A percentile compares a stretch with the other conserved stretches of the same genome.
phyloP scores from a whole-genome alignment of 106 monocot genomes.

The Gastrodia elata region DNA sequence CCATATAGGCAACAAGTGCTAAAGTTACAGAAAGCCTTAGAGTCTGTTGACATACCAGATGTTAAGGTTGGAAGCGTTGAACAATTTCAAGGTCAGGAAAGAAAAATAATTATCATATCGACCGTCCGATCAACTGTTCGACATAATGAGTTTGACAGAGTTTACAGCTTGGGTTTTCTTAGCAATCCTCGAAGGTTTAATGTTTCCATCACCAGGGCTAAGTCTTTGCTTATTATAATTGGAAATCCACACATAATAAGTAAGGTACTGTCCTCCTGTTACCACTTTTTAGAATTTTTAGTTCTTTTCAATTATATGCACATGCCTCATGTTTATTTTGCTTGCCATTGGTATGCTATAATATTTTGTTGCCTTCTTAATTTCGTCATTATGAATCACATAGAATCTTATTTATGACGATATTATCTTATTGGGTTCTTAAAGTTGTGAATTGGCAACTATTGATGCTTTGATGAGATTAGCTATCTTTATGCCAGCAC shows the following conservation, averaged over 20 bases:
- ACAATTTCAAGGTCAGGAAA: constrained; percentile 95
- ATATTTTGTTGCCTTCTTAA: neutral
- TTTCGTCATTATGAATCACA: neutral
- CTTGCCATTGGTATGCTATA: neutral
- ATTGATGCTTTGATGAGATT: neutral
- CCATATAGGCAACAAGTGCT: constrained; percentile 89
- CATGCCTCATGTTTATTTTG: neutral
- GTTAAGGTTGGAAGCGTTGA: constrained; percentile 95
- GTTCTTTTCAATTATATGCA: neutral
- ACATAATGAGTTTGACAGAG: constrained; percentile 77
- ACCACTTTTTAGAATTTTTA: neutral
- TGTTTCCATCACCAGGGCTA: constrained; percentile 91
- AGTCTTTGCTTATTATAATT: constrained; percentile 73
- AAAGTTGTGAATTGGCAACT: neutral
- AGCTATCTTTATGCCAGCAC: too few species aligned
- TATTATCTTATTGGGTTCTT: neutral
- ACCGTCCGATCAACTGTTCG: constrained; percentile 90
- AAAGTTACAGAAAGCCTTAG: constrained; percentile 72
- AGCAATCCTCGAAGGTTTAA: constrained; percentile 75
- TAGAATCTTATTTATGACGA: neutral
- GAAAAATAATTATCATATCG: constrained; percentile 82
- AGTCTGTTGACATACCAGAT: constrained; percentile 51
- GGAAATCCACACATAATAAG: constrained; percentile 90
- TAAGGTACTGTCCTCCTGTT: constrained; percentile 32
- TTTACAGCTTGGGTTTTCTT: constrained; percentile 78